Conservation (phyloP, 2,329 filamentous ascomycete species). For the Venturiaceae sp. region DNA sequence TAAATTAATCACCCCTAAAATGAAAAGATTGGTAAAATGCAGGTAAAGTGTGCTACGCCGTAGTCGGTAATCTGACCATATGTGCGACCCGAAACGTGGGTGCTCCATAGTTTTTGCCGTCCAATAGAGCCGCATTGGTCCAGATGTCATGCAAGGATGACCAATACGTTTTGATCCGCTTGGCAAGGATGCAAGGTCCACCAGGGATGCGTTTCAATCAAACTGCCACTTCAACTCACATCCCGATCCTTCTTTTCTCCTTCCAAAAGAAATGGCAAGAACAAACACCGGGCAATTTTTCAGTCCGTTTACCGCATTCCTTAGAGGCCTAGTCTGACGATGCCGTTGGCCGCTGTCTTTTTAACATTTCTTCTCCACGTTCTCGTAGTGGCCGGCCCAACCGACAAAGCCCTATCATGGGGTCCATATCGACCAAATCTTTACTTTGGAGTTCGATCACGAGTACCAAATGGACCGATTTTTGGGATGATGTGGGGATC, state of each 20-base stretch:
- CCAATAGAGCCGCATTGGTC: background rate
- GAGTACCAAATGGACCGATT: constrained; percentile 70
- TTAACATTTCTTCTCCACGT: background rate
- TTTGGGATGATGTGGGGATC: constrained; percentile 83
- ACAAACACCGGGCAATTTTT: background rate
- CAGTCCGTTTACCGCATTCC: no score
- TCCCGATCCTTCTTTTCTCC: background rate
- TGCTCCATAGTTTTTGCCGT: background rate
- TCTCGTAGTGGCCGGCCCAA: background rate
- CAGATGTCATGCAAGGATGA: background rate
- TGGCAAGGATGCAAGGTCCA: background rate
- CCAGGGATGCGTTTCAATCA: background rate
- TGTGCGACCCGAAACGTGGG: no score
- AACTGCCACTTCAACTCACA: background rate
- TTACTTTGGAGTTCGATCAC: constrained; percentile 83
- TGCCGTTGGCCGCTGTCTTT: no score
- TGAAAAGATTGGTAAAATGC: no score
- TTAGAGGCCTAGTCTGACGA: no score
- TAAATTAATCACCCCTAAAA: no score
- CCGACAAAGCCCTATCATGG: constrained; percentile 79
- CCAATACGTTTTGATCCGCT: background rate
- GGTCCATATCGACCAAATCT: constrained; percentile 89
- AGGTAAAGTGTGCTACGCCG: no score
- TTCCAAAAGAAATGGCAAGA: background rate
- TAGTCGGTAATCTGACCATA: no score